phyloP scores from a whole-genome alignment of 1,139 yeast genomes.

The Citeromyces hawaiiensis region DNA sequence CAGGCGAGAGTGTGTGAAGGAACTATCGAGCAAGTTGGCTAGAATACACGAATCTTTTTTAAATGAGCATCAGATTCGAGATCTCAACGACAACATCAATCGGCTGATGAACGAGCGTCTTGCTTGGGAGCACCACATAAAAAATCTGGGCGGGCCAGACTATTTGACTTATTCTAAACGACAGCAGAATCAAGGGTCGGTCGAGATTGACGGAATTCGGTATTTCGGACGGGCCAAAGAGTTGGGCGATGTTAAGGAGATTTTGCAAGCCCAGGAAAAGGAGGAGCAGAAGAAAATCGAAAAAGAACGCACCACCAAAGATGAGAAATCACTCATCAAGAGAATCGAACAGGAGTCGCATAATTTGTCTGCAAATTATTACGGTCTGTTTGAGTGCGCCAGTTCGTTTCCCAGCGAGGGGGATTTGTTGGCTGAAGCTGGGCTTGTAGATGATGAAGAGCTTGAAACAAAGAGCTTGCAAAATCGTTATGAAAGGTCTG shows the following conservation, averaged over 20 bases:
- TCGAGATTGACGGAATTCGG: constrained; percentile 36
- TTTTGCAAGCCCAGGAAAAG: constrained; percentile 24
- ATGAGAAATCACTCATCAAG: constrained; percentile 6
- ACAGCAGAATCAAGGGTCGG: constrained; percentile 9
- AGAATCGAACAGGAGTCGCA: constrained; percentile 7
- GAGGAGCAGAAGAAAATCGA: constrained; percentile 9
- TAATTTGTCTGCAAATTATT: constrained; percentile 25
- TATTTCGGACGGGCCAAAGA: constrained; percentile 82
- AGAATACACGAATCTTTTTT: constrained; percentile 51
- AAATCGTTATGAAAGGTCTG: background rate
- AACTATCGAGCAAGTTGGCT: constrained; percentile 47
- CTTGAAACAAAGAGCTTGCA: constrained; percentile 7
- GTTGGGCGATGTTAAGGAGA: constrained; percentile 56
- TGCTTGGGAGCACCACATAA: constrained; percentile 71
- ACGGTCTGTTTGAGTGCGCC: constrained; percentile 25
- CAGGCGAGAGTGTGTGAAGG: constrained; percentile 52
- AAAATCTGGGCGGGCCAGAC: constrained; percentile 60
- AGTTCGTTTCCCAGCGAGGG: constrained; percentile 5
- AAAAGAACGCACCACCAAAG: constrained; percentile 13
- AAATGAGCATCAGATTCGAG: constrained; percentile 52
- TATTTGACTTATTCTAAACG: constrained; percentile 22
- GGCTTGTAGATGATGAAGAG: constrained; percentile 7
- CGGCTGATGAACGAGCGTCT: constrained; percentile 50
- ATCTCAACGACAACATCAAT: constrained; percentile 66
- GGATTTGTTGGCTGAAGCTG: constrained; percentile 9